Conservation (phyloP, 1,284 basidiomycete genomes). For the Retiboletus flavoniger region DNA sequence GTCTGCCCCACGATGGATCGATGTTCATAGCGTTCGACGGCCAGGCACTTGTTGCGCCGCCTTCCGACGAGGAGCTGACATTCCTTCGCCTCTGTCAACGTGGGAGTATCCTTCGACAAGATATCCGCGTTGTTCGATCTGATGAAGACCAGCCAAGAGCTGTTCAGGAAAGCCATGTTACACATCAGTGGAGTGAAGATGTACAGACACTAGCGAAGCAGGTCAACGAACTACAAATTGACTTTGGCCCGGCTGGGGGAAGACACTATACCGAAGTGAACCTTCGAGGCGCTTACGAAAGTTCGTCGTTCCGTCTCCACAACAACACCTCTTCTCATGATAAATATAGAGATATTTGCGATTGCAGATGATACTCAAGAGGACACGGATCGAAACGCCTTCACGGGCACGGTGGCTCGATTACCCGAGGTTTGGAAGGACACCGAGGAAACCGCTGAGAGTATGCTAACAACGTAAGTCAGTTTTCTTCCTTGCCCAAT, state of each 20-base stretch:
- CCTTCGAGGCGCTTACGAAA: slow-evolving; percentile 49
- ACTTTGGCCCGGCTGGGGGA: slow-evolving; percentile 45
- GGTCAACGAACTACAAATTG: slow-evolving; percentile 30
- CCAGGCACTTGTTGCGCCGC: slow-evolving; percentile 43
- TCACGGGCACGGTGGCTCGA: slow-evolving; percentile 49
- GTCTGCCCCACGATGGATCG: slow-evolving; percentile 36
- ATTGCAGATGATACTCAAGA: slow-evolving; percentile 28
- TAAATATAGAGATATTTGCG: slow-evolving; percentile 42
- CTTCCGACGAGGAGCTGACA: slow-evolving; percentile 34
- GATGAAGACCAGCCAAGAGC: slow-evolving; percentile 2
- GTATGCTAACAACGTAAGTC: slow-evolving; percentile 54
- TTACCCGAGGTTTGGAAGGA: slow-evolving; percentile 58
- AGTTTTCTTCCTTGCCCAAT: slow-evolving; percentile 20
- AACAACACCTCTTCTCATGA: slow-evolving; percentile 5
- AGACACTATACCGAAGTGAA: slow-evolving; percentile 48
- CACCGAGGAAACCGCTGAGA: slow-evolving; percentile 44
- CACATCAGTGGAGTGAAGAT: slow-evolving; percentile 42
- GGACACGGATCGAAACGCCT: slow-evolving; percentile 38
- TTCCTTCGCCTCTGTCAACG: slow-evolving; percentile 49
- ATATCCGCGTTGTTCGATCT: slow-evolving; percentile 33
- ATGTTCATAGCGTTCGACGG: slow-evolving; percentile 41
- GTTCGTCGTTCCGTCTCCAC: slow-evolving; percentile 34
- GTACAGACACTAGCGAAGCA: slow-evolving; percentile 40
- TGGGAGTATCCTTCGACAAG: slow-evolving; percentile 48
- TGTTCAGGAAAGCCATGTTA: slow-evolving; percentile 4